phyloP scores from a whole-genome alignment of 108 stramenopile genomes.

The Chaetoceros muelleri region DNA sequence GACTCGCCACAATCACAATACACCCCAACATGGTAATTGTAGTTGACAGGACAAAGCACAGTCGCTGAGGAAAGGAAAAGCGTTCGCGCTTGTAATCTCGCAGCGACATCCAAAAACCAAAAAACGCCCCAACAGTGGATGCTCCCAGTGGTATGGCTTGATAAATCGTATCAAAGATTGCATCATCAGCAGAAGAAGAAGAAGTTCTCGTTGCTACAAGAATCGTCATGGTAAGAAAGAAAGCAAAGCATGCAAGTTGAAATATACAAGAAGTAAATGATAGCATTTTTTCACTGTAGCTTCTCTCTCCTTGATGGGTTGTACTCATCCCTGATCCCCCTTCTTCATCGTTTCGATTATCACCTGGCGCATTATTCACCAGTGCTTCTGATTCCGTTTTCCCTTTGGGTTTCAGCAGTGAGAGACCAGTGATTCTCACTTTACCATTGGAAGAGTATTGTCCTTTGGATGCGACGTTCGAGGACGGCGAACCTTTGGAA shows the following conservation, averaged over 20 bases:
- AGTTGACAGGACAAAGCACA: slow-evolving; percentile 23
- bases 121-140: slow-evolving; percentile 13
- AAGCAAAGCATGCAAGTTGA: background rate
- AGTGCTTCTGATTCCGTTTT: too few species aligned
- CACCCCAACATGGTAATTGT: slow-evolving; percentile 30
- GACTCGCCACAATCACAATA: slow-evolving; percentile 26
- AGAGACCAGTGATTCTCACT: too few species aligned
- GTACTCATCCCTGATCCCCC: background rate
- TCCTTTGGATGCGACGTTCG: background rate
- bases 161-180: slow-evolving; percentile 12
- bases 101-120: slow-evolving; percentile 22
- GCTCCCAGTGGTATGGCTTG: slow-evolving; percentile 26
- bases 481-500: background rate
- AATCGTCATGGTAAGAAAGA: background rate
- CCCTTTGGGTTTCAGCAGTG: too few species aligned
- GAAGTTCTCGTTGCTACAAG: background rate
- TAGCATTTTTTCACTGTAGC: background rate
- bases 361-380: background rate
- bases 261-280: background rate
- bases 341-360: background rate
- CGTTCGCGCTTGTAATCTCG: slow-evolving; percentile 27
- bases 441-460: background rate
- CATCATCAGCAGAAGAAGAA: background rate
- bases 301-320: background rate
- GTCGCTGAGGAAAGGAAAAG: slow-evolving; percentile 23